Evolutionary conservation across 495 filamentous ascomycete genomes (phyloP), one percentile per base, ranked within the genome.

Genomic region (Melanomma pulvis-pyrius): DNA sequence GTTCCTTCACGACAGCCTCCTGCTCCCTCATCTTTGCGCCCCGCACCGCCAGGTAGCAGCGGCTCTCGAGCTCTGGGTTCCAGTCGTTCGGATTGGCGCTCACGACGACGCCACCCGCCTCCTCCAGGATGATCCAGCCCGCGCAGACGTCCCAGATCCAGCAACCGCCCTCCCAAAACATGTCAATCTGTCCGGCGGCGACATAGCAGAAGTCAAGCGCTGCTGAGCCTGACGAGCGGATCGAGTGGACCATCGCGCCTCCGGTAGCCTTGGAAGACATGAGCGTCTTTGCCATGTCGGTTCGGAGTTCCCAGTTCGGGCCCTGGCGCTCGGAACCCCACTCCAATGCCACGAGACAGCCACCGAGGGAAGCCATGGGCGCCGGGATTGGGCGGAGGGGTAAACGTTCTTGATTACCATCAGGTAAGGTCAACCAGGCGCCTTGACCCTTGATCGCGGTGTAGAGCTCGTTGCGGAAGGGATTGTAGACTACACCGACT

Each of bases 121-220:
- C 69, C 50, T 69, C 65, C 19, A 72, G 51, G 53, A 72, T 72
- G 24, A 52, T 51, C 69, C 69, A 72, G n/a, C 65, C 69, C n/a
- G 69, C 69, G 15, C 53, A 57, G 32, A 73, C 55, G 36, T 73
- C 71, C 71, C 71, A 73, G 17, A 59, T 57, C 67, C 67, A 73
- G 24, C 54, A 61, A 1, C 70, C 70, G 25, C 62, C 70, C 48
- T 73, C 70, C 65, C 65, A 72, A 24, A 69, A 68, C 1, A 59
- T n/a, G 36, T 72, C 69, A 7, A 72, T 56, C 6, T 30, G 19
- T 6, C 69, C 70, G 1, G 66, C 65, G 13, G 70, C 70, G 5
- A 72, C 70, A 46, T 65, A 65, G 66, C 70, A 72, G 51, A 72
- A 69, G 57, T 72, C 62, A 1, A 72, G 70, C 2, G 70, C 70